Evolutionary conservation across 2,329 filamentous ascomycete species (phyloP), one percentile per base, ranked within the genome.

Genomic region (Fusarium penzigii): DNA sequence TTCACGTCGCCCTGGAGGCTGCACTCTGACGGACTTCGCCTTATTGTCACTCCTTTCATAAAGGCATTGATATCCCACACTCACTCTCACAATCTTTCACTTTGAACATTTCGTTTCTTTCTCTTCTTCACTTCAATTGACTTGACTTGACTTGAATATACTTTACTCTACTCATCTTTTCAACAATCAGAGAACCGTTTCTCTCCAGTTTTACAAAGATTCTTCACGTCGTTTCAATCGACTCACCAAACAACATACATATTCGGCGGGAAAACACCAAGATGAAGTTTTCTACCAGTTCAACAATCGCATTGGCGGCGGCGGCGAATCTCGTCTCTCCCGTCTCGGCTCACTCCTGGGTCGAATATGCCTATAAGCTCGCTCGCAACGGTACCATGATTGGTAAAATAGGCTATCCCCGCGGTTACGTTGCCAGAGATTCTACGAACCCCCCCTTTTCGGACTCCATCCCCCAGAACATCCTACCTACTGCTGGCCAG

Each of bases 321-420:
- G 32, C 55, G 16, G 52, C 61, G 39, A 48, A 62, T 5, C 52
- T 76, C 32, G 57, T 74, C 25, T 65, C 73, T 39, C 57, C 75
- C 6, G 70, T 65, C 34, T 61, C 60, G 25, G 86, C 84, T 36
- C 93, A 97, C 72, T 88, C 85, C 16, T 97, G 92, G 92, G 81
- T 93, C 44, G 92, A 97, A 72, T 78, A 87, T 64, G 77, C 93
- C 45, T 82, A 78, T 56, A 83, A 85, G 51, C 85, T 97, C 68
- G 83, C 85, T 48, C 70, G 82, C 29, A 88, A 91, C 63, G 92
- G 92, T 49, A 84, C 84, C 34, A 90, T 92, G 68, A 75, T 86
- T 17, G 88, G 88, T 29, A 70, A 79, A 8, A 76, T 82, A 20
- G 93, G 93, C 32, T 96, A 87, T 68, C 76, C 88, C n/a, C 87